Percentiles rank a stretch among this genome's conserved stretches.
Evolutionary conservation across 768 basidiomycete species (phyloP).

Genomic region (Panaeolus cyanescens): DNA sequence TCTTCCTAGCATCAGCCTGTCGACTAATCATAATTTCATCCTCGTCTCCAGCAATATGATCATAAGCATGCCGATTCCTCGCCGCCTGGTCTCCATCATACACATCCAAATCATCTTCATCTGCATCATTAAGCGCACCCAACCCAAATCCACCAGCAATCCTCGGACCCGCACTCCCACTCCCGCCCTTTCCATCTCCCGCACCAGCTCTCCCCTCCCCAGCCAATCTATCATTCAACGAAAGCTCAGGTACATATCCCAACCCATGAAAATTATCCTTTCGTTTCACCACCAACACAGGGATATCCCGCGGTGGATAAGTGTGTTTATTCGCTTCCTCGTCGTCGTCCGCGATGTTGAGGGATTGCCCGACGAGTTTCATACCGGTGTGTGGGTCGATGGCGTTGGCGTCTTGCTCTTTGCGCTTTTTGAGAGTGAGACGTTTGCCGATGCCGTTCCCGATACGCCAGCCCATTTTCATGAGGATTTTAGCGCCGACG

Average conservation of each 20-base stretch:
- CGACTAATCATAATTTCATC: conserved; percentile 56
- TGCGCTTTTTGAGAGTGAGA: conserved; percentile 74
- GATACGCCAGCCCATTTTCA: conserved; percentile 93
- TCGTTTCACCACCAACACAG: conserved; percentile 56
- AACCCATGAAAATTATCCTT: conserved; percentile 84
- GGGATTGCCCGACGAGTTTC: conserved; percentile 28
- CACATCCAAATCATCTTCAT: conserved; percentile 88
- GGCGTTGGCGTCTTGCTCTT: conserved; percentile 64
- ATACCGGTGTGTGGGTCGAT: conserved; percentile 32
- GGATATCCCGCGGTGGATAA: conserved; percentile 83
- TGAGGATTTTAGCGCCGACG: conserved; percentile 81
- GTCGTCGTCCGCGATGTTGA: conserved; percentile 56
- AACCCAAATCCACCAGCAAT: conserved; percentile 80
- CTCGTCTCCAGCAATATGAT: conserved; percentile 63
- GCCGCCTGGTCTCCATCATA: conserved; percentile 56
- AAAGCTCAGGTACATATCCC: conserved; percentile 71
- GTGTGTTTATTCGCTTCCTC: conserved; percentile 86
- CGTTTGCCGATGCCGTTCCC: conserved; percentile 96
- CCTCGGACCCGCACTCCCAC: background rate
- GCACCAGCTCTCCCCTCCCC: conserved; percentile 23
- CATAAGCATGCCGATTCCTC: conserved; percentile 63
- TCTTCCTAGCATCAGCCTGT: conserved; percentile 14
- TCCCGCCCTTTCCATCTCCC: conserved; percentile 35
- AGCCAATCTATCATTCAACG: conserved; percentile 56
- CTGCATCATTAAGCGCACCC: conserved; percentile 90